A percentile compares a stretch with the other conserved stretches of the same genome.
These are phyloP conservation scores for Yarrowia alimentaria DNA, from an alignment of 805 yeast species.

Conservation along the genomic window DNA sequence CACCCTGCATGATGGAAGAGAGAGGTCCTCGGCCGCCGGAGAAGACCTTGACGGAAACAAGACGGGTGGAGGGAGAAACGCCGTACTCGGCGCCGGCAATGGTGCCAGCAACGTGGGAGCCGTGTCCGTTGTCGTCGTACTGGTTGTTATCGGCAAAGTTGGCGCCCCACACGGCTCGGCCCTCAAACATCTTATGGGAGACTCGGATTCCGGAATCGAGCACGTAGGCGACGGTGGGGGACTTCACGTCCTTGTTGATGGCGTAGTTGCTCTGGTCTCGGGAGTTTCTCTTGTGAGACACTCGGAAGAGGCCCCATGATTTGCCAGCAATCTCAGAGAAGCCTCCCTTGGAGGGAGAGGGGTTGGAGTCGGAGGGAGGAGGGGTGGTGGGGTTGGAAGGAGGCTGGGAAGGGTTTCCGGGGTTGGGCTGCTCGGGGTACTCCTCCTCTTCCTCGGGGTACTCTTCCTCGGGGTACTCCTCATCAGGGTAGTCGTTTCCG, in stretches of 20 bases:
- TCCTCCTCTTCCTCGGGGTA: too few relatives aligned
- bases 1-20: conserved; percentile 57
- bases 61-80: conserved; percentile 50
- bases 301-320: conserved; percentile 8
- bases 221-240: conserved; percentile 45
- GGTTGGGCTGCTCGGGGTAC: too few relatives aligned
- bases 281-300: not conserved
- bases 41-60: conserved; percentile 57
- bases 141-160: conserved; percentile 47
- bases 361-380: not conserved
- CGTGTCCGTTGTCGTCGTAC: conserved; percentile 56
- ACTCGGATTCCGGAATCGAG: conserved; percentile 57
- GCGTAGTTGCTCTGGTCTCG: conserved; percentile 1
- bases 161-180: conserved; percentile 57
- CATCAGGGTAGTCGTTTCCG: too few relatives aligned
- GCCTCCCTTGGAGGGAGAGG: too few relatives aligned
- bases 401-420: too few relatives aligned
- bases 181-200: conserved; percentile 53
- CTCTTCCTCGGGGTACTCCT: too few relatives aligned
- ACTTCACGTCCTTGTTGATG: not conserved
- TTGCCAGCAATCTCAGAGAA: not conserved
- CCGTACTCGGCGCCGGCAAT: conserved; percentile 54
- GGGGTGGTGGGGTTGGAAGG: not conserved
- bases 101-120: conserved; percentile 62
- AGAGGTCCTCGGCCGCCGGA: conserved; percentile 55